Conservation (phyloP, 2,329 filamentous ascomycete species). For the Penicillium polonicum region DNA sequence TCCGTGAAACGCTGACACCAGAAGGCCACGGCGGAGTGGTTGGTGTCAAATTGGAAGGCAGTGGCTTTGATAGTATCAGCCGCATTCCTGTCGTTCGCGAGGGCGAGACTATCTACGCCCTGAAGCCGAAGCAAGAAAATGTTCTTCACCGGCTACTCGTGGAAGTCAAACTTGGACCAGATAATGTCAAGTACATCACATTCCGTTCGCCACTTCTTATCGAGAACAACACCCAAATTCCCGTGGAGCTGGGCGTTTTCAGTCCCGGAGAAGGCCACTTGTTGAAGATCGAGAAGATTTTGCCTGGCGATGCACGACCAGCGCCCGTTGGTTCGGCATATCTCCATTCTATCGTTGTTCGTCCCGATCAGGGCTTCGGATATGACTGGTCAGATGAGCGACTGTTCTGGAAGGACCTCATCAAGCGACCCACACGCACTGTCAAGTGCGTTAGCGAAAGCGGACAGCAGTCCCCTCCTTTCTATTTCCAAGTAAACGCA, state of each 20-base stretch:
- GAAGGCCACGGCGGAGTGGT: slow-evolving; percentile 80
- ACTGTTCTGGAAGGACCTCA: slow-evolving; percentile 87
- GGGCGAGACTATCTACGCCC: slow-evolving; percentile 84
- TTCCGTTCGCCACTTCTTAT: slow-evolving; percentile 87
- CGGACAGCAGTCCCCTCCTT: slow-evolving; percentile 72
- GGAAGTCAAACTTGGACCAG: slow-evolving; percentile 82
- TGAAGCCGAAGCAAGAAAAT: slow-evolving; percentile 82
- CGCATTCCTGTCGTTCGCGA: slow-evolving; percentile 91
- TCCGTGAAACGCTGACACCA: slow-evolving; percentile 85
- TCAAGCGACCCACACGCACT: slow-evolving; percentile 80
- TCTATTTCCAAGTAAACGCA: slow-evolving; percentile 95
- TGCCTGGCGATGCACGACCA: slow-evolving; percentile 84
- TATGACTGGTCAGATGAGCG: slow-evolving; percentile 92
- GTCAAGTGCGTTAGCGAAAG: slow-evolving; percentile 85
- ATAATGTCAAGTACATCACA: slow-evolving; percentile 98
- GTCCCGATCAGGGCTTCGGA: slow-evolving; percentile 93
- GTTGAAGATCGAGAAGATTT: slow-evolving; percentile 96
- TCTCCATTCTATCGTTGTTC: slow-evolving; percentile 80
- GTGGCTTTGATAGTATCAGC: slow-evolving; percentile 86
- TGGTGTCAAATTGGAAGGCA: slow-evolving; percentile 81
- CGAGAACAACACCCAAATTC: slow-evolving; percentile 96
- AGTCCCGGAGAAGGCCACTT: slow-evolving; percentile 83
- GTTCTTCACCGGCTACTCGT: slow-evolving; percentile 87
- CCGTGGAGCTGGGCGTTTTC: slow-evolving; percentile 88
- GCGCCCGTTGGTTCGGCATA: slow-evolving; percentile 90